Evolutionary conservation across 768 basidiomycete species (phyloP).

Genomic region (Agaricus blazei): DNA sequence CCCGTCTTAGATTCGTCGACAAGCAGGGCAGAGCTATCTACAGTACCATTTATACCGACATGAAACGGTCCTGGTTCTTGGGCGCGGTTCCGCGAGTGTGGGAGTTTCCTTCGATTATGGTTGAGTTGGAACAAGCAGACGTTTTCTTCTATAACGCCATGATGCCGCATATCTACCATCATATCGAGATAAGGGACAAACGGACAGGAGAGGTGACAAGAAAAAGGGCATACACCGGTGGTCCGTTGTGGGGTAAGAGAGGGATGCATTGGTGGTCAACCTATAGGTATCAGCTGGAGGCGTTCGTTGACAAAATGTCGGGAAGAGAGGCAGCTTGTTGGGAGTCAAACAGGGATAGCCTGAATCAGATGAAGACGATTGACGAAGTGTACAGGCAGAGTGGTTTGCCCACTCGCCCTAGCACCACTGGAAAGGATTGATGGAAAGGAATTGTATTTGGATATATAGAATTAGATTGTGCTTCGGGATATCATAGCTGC

Average conservation of each 20-base stretch:
- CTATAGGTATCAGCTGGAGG: constrained; percentile 54
- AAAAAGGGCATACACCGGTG: constrained; percentile 43
- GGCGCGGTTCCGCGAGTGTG: constrained; percentile 38
- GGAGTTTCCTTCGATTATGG: constrained; percentile 28
- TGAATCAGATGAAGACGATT: constrained; percentile 52
- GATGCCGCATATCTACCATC: constrained; percentile 43
- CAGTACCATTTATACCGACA: constrained; percentile 23
- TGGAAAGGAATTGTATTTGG: not conserved
- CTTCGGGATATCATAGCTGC: constrained; percentile 18
- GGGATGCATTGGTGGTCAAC: constrained; percentile 60
- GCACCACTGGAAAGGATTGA: constrained; percentile 1
- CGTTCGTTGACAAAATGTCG: constrained; percentile 54
- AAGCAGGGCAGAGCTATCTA: constrained; percentile 16
- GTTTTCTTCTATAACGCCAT: constrained; percentile 40
- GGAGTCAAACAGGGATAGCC: constrained; percentile 47
- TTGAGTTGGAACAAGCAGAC: constrained; percentile 39
- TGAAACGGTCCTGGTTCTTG: constrained; percentile 18
- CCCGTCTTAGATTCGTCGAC: constrained; percentile 31
- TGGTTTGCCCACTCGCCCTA: constrained; percentile 14
- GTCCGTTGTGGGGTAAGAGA: constrained; percentile 31
- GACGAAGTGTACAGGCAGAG: constrained; percentile 51
- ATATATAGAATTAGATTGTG: not conserved
- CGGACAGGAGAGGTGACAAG: constrained; percentile 24
- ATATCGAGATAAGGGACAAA: constrained; percentile 35
- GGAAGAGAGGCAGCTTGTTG: constrained; percentile 50